Evolutionary conservation across 1,284 basidiomycete genomes (phyloP), one percentile per base, ranked within the genome.

Genomic region (Naganishia sp.): DNA sequence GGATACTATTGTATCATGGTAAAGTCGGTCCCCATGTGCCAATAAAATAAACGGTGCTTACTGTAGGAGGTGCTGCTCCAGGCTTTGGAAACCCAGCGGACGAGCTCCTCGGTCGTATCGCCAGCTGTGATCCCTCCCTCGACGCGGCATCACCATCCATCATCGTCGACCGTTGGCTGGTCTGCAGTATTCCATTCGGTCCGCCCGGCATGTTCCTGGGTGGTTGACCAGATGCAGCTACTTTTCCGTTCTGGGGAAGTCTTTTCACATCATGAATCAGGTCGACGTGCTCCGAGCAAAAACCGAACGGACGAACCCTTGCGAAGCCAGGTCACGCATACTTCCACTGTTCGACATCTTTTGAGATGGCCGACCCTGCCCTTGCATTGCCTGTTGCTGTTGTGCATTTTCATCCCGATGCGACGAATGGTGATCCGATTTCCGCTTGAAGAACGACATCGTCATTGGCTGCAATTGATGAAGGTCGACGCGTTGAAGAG

Each of bases 371-470:
- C 50, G 41, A 23, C 18, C 47, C 18, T 50, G 35, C 9, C 25
- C 25, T 32, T 53, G 52, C 47, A 21, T 28, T 6, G 35, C 31
- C 42, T 63, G 50, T 28, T 45, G 61, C n/a, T 53, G 51, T 28
- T 63, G 61, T 1, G 25, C 42, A 42, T 63, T 63, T 11, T 63
- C 51, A 43, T 50, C 32, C 15, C 43, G 43, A 18, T 66, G 57
- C 21, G 52, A 42, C n/a, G 43, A 50, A 61, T 66, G 65, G 21
- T 66, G 65, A 11, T 66, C 65, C 32, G 51, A 47, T 57, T 66
- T 66, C 2, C 65, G 41, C 31, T 66, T 66, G 51, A 66, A 66
- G 46, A 66, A 54, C 41, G 57, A 47, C 65, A 66, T 66, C 10
- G 52, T 54, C 52, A 54, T 54, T 41, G 17, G 35, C 18, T 3